Conservation (phyloP, 2,329 filamentous ascomycete genomes). For the Tolypocladium sp. region DNA sequence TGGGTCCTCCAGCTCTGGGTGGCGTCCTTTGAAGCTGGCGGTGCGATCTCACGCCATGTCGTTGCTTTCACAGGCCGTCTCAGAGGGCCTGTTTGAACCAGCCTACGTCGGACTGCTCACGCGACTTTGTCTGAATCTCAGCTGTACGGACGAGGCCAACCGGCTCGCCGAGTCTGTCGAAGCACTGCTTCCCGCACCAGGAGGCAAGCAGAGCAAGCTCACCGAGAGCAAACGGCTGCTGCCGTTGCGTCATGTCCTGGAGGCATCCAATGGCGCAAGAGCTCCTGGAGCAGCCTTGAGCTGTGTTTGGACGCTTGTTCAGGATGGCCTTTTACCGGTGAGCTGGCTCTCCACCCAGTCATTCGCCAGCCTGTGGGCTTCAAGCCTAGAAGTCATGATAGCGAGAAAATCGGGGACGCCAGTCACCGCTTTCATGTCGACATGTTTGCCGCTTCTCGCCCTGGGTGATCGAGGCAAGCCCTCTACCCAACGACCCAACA, state of each 20-base stretch:
- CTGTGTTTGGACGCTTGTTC: constrained; percentile 13
- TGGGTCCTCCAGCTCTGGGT: constrained; percentile 17
- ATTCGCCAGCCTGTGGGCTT: constrained; percentile 16
- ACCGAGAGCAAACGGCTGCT: constrained; percentile 10
- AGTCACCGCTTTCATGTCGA: constrained; percentile 12
- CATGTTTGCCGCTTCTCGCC: constrained; percentile 13
- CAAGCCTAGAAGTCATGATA: constrained; percentile 13
- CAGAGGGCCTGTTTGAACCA: constrained; percentile 19
- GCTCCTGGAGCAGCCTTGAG: constrained; percentile 9
- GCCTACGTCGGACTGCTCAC: constrained; percentile 16
- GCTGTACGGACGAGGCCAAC: constrained; percentile 17
- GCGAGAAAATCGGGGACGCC: constrained; percentile 11
- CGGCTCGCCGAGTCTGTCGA: constrained; percentile 12
- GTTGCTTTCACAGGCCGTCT: constrained; percentile 17
- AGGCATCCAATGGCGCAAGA: constrained; percentile 2
- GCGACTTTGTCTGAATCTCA: constrained; percentile 17
- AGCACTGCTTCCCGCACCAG: constrained; percentile 8
- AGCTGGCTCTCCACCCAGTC: constrained; percentile 14
- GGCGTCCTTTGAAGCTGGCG: constrained; percentile 22
- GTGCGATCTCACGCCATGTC: constrained; percentile 21
- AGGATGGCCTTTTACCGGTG: constrained; percentile 9
- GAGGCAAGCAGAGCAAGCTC: constrained; percentile 6
- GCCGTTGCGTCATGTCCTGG: constrained; percentile 12
- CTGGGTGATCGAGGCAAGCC: constrained; percentile 2
- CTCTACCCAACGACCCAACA: neutral